A percentile compares a stretch with the other conserved stretches of the same genome.
Evolutionary conservation across 2,329 filamentous ascomycete species (phyloP).

Genomic region (Lojkania enalia): DNA sequence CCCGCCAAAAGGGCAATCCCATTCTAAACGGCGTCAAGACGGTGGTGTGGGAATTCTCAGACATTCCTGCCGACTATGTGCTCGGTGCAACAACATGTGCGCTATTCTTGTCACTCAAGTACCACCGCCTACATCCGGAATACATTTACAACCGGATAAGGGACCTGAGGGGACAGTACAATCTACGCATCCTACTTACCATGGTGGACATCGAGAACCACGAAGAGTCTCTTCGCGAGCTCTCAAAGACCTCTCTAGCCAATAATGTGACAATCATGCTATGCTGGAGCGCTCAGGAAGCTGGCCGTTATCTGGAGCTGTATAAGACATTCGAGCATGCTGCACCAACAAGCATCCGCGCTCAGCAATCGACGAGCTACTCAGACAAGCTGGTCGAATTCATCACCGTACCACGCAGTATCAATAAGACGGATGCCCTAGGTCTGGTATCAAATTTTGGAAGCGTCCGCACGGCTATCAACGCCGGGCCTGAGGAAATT

Average conservation of each 20-base stretch:
- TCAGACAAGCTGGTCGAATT: slow-evolving; percentile 89
- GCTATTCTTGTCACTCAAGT: slow-evolving; percentile 92
- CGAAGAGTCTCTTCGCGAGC: slow-evolving; percentile 83
- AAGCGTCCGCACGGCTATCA: slow-evolving; percentile 81
- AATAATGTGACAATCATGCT: slow-evolving; percentile 91
- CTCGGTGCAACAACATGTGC: slow-evolving; percentile 86
- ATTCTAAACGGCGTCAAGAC: slow-evolving; percentile 81
- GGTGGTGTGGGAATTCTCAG: slow-evolving; percentile 93
- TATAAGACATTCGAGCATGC: slow-evolving; percentile 95
- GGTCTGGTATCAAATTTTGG: slow-evolving; percentile 91
- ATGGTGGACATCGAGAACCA: slow-evolving; percentile 97
- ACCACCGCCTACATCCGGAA: slow-evolving; percentile 94
- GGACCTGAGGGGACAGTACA: slow-evolving; percentile 81
- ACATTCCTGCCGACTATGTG: slow-evolving; percentile 93
- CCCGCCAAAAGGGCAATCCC: slow-evolving; percentile 92
- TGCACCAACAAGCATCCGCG: slow-evolving; percentile 77
- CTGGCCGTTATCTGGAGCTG: slow-evolving; percentile 88
- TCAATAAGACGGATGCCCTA: slow-evolving; percentile 95
- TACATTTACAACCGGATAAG: slow-evolving; percentile 96
- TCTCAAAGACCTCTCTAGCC: slow-evolving; percentile 88
- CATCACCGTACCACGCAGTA: slow-evolving; percentile 81
- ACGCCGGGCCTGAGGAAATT: slow-evolving; percentile 84
- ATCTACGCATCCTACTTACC: slow-evolving; percentile 79
- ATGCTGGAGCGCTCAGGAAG: slow-evolving; percentile 93
- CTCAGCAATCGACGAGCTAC: slow-evolving; percentile 81